phyloP scores from a whole-genome alignment of 2,329 filamentous ascomycete genomes.

The Spiromastix sp. region DNA sequence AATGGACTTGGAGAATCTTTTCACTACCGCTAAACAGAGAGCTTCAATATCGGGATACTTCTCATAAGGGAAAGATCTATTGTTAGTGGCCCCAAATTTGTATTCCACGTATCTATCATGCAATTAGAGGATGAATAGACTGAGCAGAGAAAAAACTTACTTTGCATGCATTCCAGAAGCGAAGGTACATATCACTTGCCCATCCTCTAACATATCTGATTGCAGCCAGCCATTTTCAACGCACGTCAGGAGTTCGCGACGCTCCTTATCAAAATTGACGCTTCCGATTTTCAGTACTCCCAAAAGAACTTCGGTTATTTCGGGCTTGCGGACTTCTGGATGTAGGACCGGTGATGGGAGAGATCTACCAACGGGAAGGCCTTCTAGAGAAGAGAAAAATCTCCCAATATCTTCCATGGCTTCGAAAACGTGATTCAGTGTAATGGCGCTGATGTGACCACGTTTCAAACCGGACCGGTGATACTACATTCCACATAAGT shows the following conservation, averaged over 20 bases:
- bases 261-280: constrained; percentile 2
- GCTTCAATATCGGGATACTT: not conserved
- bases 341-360: too few relatives aligned
- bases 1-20: not conserved
- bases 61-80: constrained; percentile 1
- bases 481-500: constrained; percentile 4
- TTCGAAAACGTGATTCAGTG: constrained; percentile 1
- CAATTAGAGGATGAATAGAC: not conserved
- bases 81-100: not conserved
- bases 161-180: constrained; percentile 5
- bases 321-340: not conserved
- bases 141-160: constrained; percentile 2
- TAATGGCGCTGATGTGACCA: constrained; percentile 2
- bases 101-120: constrained; percentile 1
- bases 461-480: constrained; percentile 7
- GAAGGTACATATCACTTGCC: constrained; percentile 1
- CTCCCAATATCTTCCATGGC: constrained; percentile 5
- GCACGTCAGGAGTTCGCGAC: constrained; percentile 1
- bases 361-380: constrained; percentile 5
- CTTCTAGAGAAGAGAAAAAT: constrained; percentile 4
- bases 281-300: constrained; percentile 7
- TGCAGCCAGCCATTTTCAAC: constrained; percentile 4
- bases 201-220: constrained; percentile 1
- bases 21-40: not conserved
- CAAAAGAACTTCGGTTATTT: constrained; percentile 8